These are phyloP conservation scores for Fraxinus angustifolia DNA, from an alignment of 305 asterid genomes.

Conservation along the genomic window DNA sequence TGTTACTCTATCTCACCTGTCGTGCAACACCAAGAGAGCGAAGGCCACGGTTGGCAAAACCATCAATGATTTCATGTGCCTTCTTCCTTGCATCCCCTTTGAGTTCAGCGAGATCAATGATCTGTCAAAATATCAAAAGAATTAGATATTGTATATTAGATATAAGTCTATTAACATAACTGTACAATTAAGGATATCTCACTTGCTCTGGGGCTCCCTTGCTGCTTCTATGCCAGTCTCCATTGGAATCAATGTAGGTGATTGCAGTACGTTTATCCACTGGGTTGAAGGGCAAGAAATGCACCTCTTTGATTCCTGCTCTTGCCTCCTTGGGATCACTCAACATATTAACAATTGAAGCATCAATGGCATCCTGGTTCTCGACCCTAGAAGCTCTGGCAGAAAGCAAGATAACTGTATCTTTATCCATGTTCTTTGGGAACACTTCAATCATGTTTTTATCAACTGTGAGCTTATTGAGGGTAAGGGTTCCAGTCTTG, in stretches of 20 bases:
- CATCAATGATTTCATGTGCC: constrained; percentile 58
- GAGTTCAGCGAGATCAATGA: constrained; percentile 69
- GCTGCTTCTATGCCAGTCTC: constrained; percentile 50
- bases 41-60: constrained; percentile 76
- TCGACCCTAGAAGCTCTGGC: constrained; percentile 76
- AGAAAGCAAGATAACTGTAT: constrained; percentile 44
- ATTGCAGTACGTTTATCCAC: constrained; percentile 55
- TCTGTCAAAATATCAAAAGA: constrained; percentile 31
- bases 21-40: constrained; percentile 73
- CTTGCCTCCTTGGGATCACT: constrained; percentile 75
- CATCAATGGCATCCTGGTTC: constrained; percentile 88
- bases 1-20: constrained; percentile 37
- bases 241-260: constrained; percentile 41
- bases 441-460: constrained; percentile 62
- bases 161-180: neutral
- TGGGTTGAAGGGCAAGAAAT: constrained; percentile 53
- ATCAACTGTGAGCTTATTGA: constrained; percentile 81
- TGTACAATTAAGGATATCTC: neutral
- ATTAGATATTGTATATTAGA: neutral
- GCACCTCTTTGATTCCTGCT: constrained; percentile 47
- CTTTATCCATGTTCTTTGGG: constrained; percentile 46
- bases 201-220: constrained; percentile 66
- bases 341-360: constrained; percentile 75
- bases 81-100: constrained; percentile 46
- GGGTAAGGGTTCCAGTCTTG: constrained; percentile 85